A percentile compares a stretch with the other conserved stretches of the same genome.
phyloP scores from a whole-genome alignment of 768 basidiomycete species.

The Suillus hirtellus region DNA sequence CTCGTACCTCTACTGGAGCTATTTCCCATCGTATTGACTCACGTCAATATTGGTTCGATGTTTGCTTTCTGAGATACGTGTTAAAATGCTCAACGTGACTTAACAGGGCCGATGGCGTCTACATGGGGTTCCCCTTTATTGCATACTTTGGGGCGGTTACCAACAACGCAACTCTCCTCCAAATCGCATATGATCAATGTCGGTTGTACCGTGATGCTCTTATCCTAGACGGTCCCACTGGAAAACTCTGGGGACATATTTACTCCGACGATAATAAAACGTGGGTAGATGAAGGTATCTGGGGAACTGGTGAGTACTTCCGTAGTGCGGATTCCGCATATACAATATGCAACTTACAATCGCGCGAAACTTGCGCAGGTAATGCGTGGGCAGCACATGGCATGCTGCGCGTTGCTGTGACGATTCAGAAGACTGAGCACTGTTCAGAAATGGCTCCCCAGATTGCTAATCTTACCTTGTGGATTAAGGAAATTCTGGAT shows the following conservation, averaged over 20 bases:
- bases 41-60: slow-evolving; percentile 32
- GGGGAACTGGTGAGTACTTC: slow-evolving; percentile 37
- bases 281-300: slow-evolving; percentile 27
- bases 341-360: background rate
- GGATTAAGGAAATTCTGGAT: slow-evolving; percentile 47
- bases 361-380: slow-evolving; percentile 14
- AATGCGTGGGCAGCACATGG: slow-evolving; percentile 45
- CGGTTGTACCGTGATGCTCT: slow-evolving; percentile 41
- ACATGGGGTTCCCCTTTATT: slow-evolving; percentile 47
- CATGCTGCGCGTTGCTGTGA: slow-evolving; percentile 40
- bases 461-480: slow-evolving; percentile 29
- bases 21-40: slow-evolving; percentile 40
- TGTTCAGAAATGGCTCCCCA: slow-evolving; percentile 30
- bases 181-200: slow-evolving; percentile 42
- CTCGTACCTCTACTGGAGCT: slow-evolving; percentile 37
- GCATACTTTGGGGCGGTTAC: slow-evolving; percentile 40
- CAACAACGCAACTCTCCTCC: slow-evolving; percentile 38
- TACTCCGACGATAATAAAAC: slow-evolving; percentile 15
- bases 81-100: background rate
- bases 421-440: slow-evolving; percentile 34
- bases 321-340: background rate
- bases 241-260: slow-evolving; percentile 40
- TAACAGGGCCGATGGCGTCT: slow-evolving; percentile 38
- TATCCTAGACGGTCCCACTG: slow-evolving; percentile 27
- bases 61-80: background rate